These are phyloP conservation scores for Elsinoe necatrix DNA, from an alignment of 2,329 filamentous ascomycete genomes.

Conservation along the genomic window DNA sequence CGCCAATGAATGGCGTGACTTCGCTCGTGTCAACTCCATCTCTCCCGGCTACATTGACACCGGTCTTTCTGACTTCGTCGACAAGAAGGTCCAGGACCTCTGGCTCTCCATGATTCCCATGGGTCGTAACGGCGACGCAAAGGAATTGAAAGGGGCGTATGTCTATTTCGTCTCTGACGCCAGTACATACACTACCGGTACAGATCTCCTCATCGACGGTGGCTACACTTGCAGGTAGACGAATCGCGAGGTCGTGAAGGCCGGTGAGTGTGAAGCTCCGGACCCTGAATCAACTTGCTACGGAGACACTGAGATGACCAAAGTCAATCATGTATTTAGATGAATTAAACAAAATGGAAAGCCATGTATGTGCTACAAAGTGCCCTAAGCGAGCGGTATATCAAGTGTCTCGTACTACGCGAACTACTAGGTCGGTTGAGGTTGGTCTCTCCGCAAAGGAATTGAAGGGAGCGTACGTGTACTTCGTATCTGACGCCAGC, in stretches of 20 bases:
- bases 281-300: background rate
- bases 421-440: too few relatives aligned
- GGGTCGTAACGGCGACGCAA: slow-evolving; percentile 54
- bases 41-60: slow-evolving; percentile 63
- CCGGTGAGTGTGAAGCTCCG: background rate
- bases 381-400: background rate
- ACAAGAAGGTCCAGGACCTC: slow-evolving; percentile 47
- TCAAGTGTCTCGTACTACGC: too few relatives aligned
- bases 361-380: background rate
- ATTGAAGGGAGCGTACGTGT: slow-evolving; percentile 52
- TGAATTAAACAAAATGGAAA: slow-evolving; percentile 8
- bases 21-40: slow-evolving; percentile 60
- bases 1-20: slow-evolving; percentile 62
- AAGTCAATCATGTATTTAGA: slow-evolving; percentile 12
- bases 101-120: slow-evolving; percentile 54
- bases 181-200: slow-evolving; percentile 43
- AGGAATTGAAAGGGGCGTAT: slow-evolving; percentile 56
- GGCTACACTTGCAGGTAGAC: slow-evolving; percentile 32
- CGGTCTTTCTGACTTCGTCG: slow-evolving; percentile 57
- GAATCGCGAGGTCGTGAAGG: background rate
- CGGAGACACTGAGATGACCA: background rate
- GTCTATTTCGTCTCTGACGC: slow-evolving; percentile 47
- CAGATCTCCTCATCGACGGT: slow-evolving; percentile 44
- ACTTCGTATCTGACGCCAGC: slow-evolving; percentile 45
- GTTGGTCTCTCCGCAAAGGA: too few relatives aligned